These are phyloP conservation scores for Aspergillus neoniger DNA, from an alignment of 2,329 filamentous ascomycete genomes.

Conservation along the genomic window DNA sequence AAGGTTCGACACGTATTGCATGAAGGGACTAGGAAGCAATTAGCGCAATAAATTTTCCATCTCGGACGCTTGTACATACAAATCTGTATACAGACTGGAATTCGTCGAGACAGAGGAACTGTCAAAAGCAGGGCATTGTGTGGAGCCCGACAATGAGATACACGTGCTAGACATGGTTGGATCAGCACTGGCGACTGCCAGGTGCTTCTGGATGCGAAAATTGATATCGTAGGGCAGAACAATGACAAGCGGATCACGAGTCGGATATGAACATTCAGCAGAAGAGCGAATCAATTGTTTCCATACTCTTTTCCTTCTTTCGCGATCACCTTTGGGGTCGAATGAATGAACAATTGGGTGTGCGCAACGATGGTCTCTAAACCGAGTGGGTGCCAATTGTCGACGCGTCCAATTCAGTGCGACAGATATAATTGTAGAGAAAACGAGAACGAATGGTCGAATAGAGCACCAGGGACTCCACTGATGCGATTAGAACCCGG, in stretches of 20 bases:
- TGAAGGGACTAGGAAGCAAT: conserved; percentile 68
- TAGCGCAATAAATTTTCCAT: conserved; percentile 31
- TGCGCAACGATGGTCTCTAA: background rate
- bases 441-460: background rate
- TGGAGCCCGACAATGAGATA: conserved; percentile 71
- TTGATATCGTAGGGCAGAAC: background rate
- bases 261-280: conserved; percentile 6
- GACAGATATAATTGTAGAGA: conserved; percentile 6
- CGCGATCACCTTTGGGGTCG: background rate
- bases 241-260: background rate
- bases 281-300: background rate
- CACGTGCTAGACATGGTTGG: conserved; percentile 48
- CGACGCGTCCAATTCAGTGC: conserved; percentile 15
- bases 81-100: conserved; percentile 59
- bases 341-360: background rate
- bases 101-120: conserved; percentile 70
- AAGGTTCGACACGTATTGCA: conserved; percentile 75
- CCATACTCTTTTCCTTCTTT: conserved; percentile 15
- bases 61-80: conserved; percentile 55
- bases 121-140: conserved; percentile 70
- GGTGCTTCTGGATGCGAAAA: background rate
- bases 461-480: conserved; percentile 4
- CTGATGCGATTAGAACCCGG: conserved; percentile 11
- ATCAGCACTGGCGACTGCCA: background rate
- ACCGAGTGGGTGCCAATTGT: conserved; percentile 2